Evolutionary conservation across 2,329 filamentous ascomycete species (phyloP).

Genomic region (Cadophora sp.): DNA sequence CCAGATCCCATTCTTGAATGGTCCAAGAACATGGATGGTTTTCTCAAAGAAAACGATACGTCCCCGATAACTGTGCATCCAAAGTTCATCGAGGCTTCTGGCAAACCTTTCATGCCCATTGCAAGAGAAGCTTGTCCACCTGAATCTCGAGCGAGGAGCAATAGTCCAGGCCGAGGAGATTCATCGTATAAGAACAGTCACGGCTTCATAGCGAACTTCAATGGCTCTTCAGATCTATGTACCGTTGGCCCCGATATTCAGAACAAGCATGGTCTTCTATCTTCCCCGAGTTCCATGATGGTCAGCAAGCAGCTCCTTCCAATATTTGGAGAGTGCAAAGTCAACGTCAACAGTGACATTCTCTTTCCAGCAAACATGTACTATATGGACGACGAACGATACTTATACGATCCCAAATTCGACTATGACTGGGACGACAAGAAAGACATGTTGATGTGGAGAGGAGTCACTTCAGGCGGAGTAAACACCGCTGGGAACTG

Average conservation of each 20-base stretch:
- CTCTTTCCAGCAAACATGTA: constrained; percentile 71
- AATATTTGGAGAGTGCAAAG: constrained; percentile 68
- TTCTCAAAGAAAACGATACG: constrained; percentile 35
- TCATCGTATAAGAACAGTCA: constrained; percentile 51
- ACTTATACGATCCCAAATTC: constrained; percentile 61
- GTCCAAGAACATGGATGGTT: constrained; percentile 50
- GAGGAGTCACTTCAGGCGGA: constrained; percentile 69
- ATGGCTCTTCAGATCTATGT: constrained; percentile 63
- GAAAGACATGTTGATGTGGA: constrained; percentile 63
- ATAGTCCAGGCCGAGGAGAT: constrained; percentile 42
- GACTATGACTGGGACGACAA: constrained; percentile 67
- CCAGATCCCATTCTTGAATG: constrained; percentile 52
- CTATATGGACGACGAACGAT: constrained; percentile 62
- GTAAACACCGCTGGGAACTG: constrained; percentile 56
- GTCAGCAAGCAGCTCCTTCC: constrained; percentile 63
- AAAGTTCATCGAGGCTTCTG: constrained; percentile 43
- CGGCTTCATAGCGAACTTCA: constrained; percentile 65
- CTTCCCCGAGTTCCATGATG: constrained; percentile 58
- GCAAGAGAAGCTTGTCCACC: constrained; percentile 63
- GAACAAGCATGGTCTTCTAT: constrained; percentile 62
- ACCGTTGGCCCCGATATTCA: constrained; percentile 57
- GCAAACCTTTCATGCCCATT: constrained; percentile 65
- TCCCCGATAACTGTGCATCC: constrained; percentile 32
- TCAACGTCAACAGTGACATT: constrained; percentile 62
- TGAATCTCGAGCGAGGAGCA: constrained; percentile 55